phyloP scores from a whole-genome alignment of 805 yeast genomes.

The Metschnikowia bowlesiae region DNA sequence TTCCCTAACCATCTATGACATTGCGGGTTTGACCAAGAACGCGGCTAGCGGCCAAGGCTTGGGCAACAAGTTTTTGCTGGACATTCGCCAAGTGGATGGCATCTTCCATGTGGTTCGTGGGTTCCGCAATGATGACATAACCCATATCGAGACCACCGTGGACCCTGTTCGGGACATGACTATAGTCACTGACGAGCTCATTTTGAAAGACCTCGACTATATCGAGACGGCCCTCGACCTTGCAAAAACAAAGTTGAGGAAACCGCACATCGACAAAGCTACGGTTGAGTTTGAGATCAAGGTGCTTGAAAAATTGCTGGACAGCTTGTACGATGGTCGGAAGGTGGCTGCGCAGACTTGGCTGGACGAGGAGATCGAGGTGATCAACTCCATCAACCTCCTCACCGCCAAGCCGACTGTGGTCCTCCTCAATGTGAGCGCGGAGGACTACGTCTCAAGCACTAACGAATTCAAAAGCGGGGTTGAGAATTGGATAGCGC shows the following conservation, averaged over 20 bases:
- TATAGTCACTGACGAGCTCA: constrained; percentile 52
- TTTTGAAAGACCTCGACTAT: constrained; percentile 57
- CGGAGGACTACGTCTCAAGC: constrained; percentile 57
- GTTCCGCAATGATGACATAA: constrained; percentile 31
- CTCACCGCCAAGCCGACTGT: constrained; percentile 89
- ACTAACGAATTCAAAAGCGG: constrained; percentile 46
- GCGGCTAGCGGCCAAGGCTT: constrained; percentile 96
- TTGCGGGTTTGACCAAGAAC: constrained; percentile 97
- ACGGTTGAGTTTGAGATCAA: constrained; percentile 24
- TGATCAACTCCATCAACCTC: constrained; percentile 66
- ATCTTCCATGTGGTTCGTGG: constrained; percentile 96
- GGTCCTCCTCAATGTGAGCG: constrained; percentile 67
- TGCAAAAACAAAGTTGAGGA: constrained; percentile 24
- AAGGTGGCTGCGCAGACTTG: constrained; percentile 59
- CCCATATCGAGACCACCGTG: constrained; percentile 18
- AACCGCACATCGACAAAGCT: constrained; percentile 26
- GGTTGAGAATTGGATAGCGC: constrained; percentile 62
- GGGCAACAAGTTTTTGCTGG: constrained; percentile 95
- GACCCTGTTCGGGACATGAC: constrained; percentile 19
- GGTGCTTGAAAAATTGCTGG: constrained; percentile 30
- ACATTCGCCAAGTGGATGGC: constrained; percentile 97
- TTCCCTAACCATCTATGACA: constrained; percentile 86
- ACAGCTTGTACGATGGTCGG: constrained; percentile 44
- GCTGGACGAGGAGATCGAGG: constrained; percentile 58
- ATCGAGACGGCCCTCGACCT: constrained; percentile 47